Percentiles rank a stretch among this genome's conserved stretches.
These are phyloP conservation scores for Mortierella sp. DNA, from an alignment of 371 early-diverging fungal genomes.

Conservation along the genomic window DNA sequence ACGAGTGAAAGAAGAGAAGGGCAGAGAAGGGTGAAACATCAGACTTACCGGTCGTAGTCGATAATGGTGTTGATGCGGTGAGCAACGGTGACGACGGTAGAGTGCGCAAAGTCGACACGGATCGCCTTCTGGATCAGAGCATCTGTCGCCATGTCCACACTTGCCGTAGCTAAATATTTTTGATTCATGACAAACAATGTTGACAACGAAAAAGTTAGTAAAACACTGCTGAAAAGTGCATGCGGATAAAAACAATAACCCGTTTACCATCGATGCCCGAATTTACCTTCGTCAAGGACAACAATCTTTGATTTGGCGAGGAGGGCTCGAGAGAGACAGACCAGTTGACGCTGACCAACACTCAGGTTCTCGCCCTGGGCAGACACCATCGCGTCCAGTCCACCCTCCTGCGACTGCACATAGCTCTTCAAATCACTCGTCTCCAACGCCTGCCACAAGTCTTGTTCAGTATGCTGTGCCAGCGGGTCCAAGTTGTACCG, in stretches of 20 bases:
- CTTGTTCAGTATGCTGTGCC: slow-evolving; percentile 66
- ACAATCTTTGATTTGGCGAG: slow-evolving; percentile 64
- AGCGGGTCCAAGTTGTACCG: slow-evolving; percentile 81
- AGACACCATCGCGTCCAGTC: slow-evolving; percentile 57
- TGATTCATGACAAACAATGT: no score
- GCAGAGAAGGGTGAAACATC: no score
- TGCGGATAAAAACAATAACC: background rate
- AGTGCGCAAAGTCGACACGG: slow-evolving; percentile 85
- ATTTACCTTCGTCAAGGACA: slow-evolving; percentile 70
- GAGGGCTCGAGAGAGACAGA: slow-evolving; percentile 73
- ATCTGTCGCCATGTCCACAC: slow-evolving; percentile 57
- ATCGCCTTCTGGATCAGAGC: slow-evolving; percentile 73
- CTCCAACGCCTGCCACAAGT: slow-evolving; percentile 71
- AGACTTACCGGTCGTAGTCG: slow-evolving; percentile 51
- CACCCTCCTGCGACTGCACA: slow-evolving; percentile 61
- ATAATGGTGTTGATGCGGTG: slow-evolving; percentile 72
- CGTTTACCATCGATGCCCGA: background rate
- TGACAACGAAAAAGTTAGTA: background rate
- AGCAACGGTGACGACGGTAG: slow-evolving; percentile 95
- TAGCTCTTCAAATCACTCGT: slow-evolving; percentile 64
- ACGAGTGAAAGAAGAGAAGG: background rate
- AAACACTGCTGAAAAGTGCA: background rate
- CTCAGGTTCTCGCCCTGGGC: slow-evolving; percentile 70
- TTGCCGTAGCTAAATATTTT: slow-evolving; percentile 57
- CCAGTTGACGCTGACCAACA: slow-evolving; percentile 76